phyloP scores from a whole-genome alignment of 306 rosid genomes.

The Biancaea sappan region DNA sequence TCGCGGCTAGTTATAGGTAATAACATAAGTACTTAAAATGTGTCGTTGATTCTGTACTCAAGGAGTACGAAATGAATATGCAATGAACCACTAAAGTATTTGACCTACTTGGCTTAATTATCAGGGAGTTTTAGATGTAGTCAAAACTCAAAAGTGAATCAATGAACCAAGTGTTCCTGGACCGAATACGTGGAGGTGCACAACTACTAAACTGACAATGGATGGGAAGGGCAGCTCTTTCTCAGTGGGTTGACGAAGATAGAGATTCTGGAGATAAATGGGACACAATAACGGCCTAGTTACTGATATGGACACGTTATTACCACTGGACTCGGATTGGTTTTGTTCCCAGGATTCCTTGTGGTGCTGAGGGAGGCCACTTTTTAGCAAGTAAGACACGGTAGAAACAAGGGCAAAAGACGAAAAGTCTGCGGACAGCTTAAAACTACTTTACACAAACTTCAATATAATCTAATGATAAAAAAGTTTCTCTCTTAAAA shows the following conservation, averaged over 20 bases:
- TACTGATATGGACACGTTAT: background rate
- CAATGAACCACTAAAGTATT: background rate
- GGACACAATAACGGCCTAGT: background rate
- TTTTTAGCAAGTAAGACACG: background rate
- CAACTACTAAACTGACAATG: background rate
- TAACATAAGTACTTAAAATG: background rate
- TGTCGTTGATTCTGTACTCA: background rate
- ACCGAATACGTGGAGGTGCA: background rate
- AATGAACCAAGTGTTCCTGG: background rate
- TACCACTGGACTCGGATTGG: background rate
- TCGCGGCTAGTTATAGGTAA: background rate
- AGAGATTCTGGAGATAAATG: background rate
- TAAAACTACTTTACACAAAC: too few species aligned
- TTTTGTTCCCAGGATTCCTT: background rate
- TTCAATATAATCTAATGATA: too few species aligned
- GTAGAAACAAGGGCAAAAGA: background rate
- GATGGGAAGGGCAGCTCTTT: too few species aligned
- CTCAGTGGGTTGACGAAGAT: background rate
- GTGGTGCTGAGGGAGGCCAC: background rate
- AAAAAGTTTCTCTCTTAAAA: too few species aligned
- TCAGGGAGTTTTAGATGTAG: background rate
- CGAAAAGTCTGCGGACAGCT: too few species aligned
- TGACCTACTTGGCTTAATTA: constrained; percentile 1
- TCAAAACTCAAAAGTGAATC: background rate
- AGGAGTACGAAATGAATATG: background rate